phyloP scores from a whole-genome alignment of 2,329 filamentous ascomycete genomes.

The Nemania sp. region DNA sequence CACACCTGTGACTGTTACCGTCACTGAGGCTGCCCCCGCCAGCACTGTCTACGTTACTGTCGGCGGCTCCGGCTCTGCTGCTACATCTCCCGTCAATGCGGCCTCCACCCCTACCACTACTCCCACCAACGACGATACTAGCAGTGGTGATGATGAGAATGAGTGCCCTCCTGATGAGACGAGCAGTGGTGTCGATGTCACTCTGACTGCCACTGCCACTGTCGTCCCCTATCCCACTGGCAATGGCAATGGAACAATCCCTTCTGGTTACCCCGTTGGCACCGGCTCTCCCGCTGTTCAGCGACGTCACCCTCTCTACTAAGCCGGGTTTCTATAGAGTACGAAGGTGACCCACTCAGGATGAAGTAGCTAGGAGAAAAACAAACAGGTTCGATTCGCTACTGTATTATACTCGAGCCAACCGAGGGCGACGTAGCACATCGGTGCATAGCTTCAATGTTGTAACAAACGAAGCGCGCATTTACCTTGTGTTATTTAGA shows the following conservation, averaged over 20 bases:
- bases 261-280: conserved; percentile 51
- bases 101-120: conserved; percentile 22
- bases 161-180: conserved; percentile 44
- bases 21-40: conserved; percentile 48
- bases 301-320: conserved; percentile 38
- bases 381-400: conserved; percentile 20
- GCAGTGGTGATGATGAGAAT: conserved; percentile 16
- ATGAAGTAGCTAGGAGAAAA: not conserved
- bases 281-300: conserved; percentile 27
- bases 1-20: conserved; percentile 49
- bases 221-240: conserved; percentile 57
- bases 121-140: conserved; percentile 16
- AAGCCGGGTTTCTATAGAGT: not conserved
- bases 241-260: conserved; percentile 47
- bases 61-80: conserved; percentile 28
- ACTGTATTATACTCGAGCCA: conserved; percentile 33
- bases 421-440: conserved; percentile 21
- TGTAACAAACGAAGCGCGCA: conserved; percentile 22
- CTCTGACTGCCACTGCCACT: conserved; percentile 51
- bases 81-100: conserved; percentile 33
- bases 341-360: not conserved
- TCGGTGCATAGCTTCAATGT: conserved; percentile 29
- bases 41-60: conserved; percentile 50
- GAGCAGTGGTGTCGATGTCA: conserved; percentile 48
- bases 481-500: conserved; percentile 27